phyloP scores from a whole-genome alignment of 495 filamentous ascomycete genomes.

The Penicillium ochrochloron region DNA sequence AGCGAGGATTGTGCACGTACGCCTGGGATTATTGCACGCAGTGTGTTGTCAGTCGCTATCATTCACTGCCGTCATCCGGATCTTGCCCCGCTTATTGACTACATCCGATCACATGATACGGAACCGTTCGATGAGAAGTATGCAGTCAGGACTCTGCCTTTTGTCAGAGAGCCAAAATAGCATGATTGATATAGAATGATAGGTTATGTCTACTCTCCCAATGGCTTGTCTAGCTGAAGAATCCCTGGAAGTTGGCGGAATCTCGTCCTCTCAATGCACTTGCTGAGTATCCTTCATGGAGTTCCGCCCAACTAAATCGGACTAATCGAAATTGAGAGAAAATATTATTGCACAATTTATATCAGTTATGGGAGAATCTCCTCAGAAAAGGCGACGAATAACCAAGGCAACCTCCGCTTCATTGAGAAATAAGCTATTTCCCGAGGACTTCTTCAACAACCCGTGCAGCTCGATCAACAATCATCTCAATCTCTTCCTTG shows the following conservation, averaged over 20 bases:
- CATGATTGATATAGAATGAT: not conserved
- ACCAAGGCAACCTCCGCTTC: too few species aligned
- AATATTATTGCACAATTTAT: too few species aligned
- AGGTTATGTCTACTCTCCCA: not conserved
- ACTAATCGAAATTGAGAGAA: too few species aligned
- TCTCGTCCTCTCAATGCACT: not conserved
- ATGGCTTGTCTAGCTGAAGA: not conserved
- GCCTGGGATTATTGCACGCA: not conserved
- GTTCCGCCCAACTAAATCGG: too few species aligned
- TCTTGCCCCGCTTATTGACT: not conserved
- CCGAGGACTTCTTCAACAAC: constrained; percentile 39
- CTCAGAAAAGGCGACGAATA: too few species aligned
- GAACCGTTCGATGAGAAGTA: not conserved
- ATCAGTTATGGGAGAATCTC: too few species aligned
- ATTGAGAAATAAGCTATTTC: not conserved
- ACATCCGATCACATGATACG: constrained; percentile 9
- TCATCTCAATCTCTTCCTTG: constrained; percentile 59
- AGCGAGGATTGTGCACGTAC: not conserved
- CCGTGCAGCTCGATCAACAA: constrained; percentile 47
- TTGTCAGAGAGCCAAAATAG: not conserved
- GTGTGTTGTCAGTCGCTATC: not conserved
- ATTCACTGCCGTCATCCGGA: not conserved
- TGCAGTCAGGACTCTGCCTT: not conserved
- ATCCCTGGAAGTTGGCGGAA: not conserved
- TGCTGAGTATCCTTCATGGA: too few species aligned